Evolutionary conservation across 2,329 filamentous ascomycete genomes (phyloP).

Genomic region (Cercospora citrullina): DNA sequence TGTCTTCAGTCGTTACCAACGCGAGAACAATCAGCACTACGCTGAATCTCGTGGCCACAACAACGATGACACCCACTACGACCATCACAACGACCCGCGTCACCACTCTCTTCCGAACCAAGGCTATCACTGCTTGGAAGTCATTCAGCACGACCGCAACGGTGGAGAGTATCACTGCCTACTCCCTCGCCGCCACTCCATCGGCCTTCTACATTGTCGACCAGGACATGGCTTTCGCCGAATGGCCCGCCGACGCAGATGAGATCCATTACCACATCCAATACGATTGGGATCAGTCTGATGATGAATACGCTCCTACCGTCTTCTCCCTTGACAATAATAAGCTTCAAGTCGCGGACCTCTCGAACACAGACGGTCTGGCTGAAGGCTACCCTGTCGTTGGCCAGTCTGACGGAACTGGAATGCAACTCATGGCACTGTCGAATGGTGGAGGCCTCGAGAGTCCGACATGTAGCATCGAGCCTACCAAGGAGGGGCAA

Average conservation of each 20-base stretch:
- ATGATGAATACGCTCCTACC: neutral
- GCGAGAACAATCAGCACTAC: neutral
- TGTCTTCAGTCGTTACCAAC: neutral
- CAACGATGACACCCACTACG: neutral
- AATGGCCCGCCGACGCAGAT: neutral
- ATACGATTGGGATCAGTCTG: conserved; percentile 1
- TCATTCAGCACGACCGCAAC: neutral
- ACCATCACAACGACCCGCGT: neutral
- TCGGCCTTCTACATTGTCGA: conserved; percentile 1
- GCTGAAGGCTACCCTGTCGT: neutral
- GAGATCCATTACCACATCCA: conserved; percentile 2
- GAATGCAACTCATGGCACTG: neutral
- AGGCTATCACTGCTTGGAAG: neutral
- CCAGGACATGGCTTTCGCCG: neutral
- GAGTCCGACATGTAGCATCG: neutral
- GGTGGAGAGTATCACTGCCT: neutral
- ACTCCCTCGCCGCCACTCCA: neutral
- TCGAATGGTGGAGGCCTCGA: neutral
- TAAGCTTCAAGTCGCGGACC: neutral
- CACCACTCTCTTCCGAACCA: neutral
- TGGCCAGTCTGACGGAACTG: neutral
- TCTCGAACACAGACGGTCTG: neutral
- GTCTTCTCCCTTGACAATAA: neutral
- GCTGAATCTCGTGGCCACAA: neutral
- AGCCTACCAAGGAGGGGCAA: neutral